A percentile compares a stretch with the other conserved stretches of the same genome.
Conservation (phyloP, 192 early-diverging fungal genomes). For the Podila epigama region DNA sequence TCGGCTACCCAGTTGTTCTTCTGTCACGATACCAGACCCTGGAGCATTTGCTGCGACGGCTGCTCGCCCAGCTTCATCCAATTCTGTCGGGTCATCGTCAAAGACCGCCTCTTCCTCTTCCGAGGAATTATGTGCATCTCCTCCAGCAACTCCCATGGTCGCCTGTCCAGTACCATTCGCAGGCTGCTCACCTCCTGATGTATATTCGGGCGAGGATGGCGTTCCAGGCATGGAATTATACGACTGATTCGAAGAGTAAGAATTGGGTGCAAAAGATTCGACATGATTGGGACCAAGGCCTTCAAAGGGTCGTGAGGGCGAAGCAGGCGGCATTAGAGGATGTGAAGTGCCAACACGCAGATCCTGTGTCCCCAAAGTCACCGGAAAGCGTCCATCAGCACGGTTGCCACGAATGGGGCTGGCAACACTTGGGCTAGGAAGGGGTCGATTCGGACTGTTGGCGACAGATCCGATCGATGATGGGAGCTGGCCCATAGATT, state of each 20-base stretch:
- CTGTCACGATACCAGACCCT: constrained; percentile 35
- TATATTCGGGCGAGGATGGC: constrained; percentile 35
- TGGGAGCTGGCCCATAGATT: constrained; percentile 27
- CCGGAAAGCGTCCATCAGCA: constrained; percentile 12
- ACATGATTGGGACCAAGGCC: not conserved
- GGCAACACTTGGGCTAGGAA: not conserved
- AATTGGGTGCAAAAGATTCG: constrained; percentile 14
- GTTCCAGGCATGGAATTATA: constrained; percentile 23
- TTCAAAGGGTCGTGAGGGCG: constrained; percentile 8
- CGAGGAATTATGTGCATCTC: constrained; percentile 6
- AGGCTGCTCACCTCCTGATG: constrained; percentile 32
- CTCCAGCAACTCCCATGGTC: constrained; percentile 6
- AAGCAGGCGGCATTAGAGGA: constrained; percentile 3
- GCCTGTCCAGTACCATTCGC: too few relatives aligned
- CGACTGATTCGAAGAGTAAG: constrained; percentile 36
- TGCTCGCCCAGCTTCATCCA: constrained; percentile 29
- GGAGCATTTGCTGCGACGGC: constrained; percentile 46
- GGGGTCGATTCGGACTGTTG: not conserved
- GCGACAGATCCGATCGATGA: not conserved
- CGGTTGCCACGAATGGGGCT: not conserved
- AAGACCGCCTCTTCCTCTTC: constrained; percentile 36
- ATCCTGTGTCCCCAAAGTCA: constrained; percentile 28
- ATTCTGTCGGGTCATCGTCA: constrained; percentile 20
- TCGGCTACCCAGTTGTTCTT: constrained; percentile 54
- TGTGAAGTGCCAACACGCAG: constrained; percentile 5